Conservation (phyloP, 306 rosid genomes). For the Rubus parviflorus region DNA sequence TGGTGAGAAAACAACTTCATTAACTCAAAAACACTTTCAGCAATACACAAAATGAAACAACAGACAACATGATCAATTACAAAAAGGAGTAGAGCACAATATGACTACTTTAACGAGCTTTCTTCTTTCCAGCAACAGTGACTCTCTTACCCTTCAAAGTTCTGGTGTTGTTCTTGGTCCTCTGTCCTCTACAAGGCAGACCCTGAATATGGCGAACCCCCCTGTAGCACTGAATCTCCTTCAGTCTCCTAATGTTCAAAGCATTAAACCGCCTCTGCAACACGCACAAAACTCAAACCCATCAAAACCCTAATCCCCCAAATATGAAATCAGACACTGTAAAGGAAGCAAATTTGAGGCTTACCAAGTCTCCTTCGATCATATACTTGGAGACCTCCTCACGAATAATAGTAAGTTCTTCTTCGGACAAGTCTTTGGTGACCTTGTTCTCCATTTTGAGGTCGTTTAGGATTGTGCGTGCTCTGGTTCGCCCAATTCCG, state of each 20-base stretch:
- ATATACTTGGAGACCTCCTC: conserved; percentile 83
- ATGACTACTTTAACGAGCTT: conserved; percentile 33
- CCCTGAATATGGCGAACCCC: conserved; percentile 90
- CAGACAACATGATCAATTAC: not conserved
- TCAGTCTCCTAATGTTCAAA: conserved; percentile 76
- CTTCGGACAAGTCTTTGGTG: conserved; percentile 79
- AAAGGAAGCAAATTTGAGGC: not conserved
- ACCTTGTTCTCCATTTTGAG: conserved; percentile 72
- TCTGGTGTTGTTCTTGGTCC: conserved; percentile 88
- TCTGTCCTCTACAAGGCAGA: conserved; percentile 92
- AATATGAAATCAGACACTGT: not conserved
- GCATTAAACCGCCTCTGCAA: conserved; percentile 86
- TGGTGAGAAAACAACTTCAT: not conserved
- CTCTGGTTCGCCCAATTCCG: conserved; percentile 77
- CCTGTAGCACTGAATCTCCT: conserved; percentile 91
- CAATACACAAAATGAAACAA: not conserved
- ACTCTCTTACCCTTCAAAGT: conserved; percentile 93
- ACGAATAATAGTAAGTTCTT: conserved; percentile 69
- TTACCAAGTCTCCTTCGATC: conserved; percentile 93
- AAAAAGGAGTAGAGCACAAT: not conserved
- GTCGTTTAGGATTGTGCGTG: conserved; percentile 63
- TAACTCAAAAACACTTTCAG: not conserved
- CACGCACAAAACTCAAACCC: conserved; percentile 7
- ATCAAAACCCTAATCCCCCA: not conserved
- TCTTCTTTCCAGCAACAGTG: conserved; percentile 87